These are phyloP conservation scores for Coemansia sp. DNA, from an alignment of 192 early-diverging fungal species.

Conservation along the genomic window DNA sequence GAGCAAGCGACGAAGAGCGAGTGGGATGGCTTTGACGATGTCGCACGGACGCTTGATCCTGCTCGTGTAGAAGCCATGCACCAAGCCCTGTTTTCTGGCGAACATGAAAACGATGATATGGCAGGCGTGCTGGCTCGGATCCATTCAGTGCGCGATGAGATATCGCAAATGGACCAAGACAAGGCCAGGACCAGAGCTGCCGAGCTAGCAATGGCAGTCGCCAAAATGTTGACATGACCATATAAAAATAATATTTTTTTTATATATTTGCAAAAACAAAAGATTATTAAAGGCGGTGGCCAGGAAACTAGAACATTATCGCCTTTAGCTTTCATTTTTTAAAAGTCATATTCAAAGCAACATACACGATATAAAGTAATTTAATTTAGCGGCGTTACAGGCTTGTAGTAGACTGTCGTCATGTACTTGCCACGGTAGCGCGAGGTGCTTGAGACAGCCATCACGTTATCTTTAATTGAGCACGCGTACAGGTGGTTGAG, in stretches of 20 bases:
- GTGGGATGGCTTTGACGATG: too few species aligned
- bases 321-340: too few species aligned
- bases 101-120: constrained; percentile 16
- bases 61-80: constrained; percentile 25
- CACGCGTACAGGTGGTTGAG: constrained; percentile 97
- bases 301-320: constrained; percentile 48
- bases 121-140: too few species aligned
- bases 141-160: too few species aligned
- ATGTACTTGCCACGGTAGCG: constrained; percentile 90
- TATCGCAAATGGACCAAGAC: too few species aligned
- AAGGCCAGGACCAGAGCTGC: not conserved
- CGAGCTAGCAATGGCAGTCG: constrained; percentile 47
- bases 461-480: constrained; percentile 94
- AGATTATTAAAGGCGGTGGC: constrained; percentile 38
- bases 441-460: constrained; percentile 89
- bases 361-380: not conserved
- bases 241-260: not conserved
- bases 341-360: not conserved
- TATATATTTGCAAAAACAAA: not conserved
- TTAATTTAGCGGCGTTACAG: constrained; percentile 29
- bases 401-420: constrained; percentile 59
- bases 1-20: too few species aligned
- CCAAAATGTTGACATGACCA: constrained; percentile 3
- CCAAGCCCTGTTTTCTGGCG: constrained; percentile 15
- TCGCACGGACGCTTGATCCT: not conserved